A percentile compares a stretch with the other conserved stretches of the same genome.
phyloP scores from a whole-genome alignment of 176 grass and related monocot species.

The Triticum urartu region DNA sequence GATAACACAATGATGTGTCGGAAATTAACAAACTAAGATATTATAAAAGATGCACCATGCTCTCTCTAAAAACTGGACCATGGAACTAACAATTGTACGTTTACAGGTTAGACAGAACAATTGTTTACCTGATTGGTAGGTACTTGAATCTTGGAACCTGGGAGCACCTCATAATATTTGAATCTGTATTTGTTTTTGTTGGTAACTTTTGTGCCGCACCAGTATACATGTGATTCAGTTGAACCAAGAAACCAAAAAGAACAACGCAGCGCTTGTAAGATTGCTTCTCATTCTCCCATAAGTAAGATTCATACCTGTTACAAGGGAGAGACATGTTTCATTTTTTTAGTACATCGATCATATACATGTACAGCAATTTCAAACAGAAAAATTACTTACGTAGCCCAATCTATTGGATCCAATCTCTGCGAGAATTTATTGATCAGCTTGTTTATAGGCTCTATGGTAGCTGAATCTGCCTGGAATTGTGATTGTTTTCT shows the following conservation, averaged over 20 bases:
- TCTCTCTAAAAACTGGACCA: background rate
- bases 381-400: constrained; percentile 59
- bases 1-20: background rate
- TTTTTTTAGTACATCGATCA: background rate
- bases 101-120: constrained; percentile 19
- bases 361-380: constrained; percentile 23
- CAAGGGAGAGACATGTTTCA: constrained; percentile 30
- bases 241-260: constrained; percentile 95
- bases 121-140: constrained; percentile 88
- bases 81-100: background rate
- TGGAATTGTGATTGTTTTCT: constrained; percentile 59
- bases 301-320: constrained; percentile 93
- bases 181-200: constrained; percentile 91
- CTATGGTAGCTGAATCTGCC: constrained; percentile 56
- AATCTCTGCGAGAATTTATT: constrained; percentile 77
- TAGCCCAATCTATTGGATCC: constrained; percentile 99
- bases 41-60: background rate
- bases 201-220: constrained; percentile 75
- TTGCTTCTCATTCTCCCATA: constrained; percentile 99
- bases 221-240: constrained; percentile 92
- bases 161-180: constrained; percentile 98
- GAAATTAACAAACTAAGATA: background rate
- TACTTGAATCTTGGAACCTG: constrained; percentile 98
- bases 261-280: constrained; percentile 96
- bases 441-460: constrained; percentile 68